These are phyloP conservation scores for Rhododendron molle DNA, from an alignment of 148 eudicot genomes.

Conservation along the genomic window DNA sequence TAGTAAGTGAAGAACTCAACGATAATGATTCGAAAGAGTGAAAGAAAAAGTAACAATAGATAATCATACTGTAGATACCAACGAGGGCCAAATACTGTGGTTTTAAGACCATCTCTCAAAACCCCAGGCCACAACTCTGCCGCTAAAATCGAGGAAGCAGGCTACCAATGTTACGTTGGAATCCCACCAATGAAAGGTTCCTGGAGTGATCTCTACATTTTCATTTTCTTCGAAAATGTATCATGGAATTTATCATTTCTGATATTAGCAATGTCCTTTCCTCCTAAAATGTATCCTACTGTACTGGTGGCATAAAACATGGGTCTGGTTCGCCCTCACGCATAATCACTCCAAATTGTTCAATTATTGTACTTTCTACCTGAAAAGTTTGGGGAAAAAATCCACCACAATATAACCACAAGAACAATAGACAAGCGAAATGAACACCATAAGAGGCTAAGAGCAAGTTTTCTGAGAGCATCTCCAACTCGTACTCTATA, in stretches of 20 bases:
- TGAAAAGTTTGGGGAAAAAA: not conserved
- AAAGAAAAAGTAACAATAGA: conserved; percentile 2
- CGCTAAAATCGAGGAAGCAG: no score
- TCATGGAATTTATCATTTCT: no score
- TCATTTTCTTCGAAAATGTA: no score
- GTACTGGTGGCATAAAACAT: not conserved
- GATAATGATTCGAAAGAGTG: not conserved
- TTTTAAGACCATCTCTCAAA: no score
- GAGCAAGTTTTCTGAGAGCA: not conserved
- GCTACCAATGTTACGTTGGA: no score
- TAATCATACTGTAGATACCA: conserved; percentile 17
- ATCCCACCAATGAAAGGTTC: no score
- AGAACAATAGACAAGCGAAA: not conserved
- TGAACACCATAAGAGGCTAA: not conserved
- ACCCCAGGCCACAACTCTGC: no score
- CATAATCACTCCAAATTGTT: not conserved
- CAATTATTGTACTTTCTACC: not conserved
- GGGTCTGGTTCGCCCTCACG: not conserved
- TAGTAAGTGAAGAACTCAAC: conserved; percentile 10
- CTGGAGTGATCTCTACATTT: no score
- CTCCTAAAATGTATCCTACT: not conserved
- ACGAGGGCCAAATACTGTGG: not conserved
- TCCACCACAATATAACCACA: not conserved
- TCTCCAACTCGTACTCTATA: not conserved
- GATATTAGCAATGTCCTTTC: not conserved